Conservation (phyloP, 2,329 filamentous ascomycete genomes). For the Tolypocladium nubicola region DNA sequence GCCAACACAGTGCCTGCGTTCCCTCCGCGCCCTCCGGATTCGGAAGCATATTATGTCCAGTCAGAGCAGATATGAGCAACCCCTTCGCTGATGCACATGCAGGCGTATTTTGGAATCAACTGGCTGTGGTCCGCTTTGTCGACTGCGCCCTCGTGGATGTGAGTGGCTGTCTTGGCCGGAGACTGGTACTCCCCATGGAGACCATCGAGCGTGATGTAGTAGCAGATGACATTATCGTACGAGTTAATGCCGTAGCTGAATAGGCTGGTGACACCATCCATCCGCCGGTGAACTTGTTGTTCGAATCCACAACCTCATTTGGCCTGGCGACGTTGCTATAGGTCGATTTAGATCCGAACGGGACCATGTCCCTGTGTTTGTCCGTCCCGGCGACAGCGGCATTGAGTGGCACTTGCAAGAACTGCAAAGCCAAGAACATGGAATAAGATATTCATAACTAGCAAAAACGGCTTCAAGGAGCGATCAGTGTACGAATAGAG, state of each 20-base stretch:
- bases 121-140: constrained; percentile 36
- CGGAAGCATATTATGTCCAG: constrained; percentile 32
- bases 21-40: constrained; percentile 29
- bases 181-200: constrained; percentile 41
- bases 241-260: constrained; percentile 45
- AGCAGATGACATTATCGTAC: constrained; percentile 29
- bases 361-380: not conserved
- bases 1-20: constrained; percentile 26
- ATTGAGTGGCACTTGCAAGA: not conserved
- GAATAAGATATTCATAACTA: not conserved
- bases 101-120: not conserved
- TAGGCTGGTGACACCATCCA: constrained; percentile 31
- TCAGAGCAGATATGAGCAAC: not conserved
- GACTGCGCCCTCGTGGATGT: constrained; percentile 38
- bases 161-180: constrained; percentile 39
- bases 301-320: no score
- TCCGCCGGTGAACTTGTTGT: constrained; percentile 19
- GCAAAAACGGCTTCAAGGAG: not conserved
- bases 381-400: not conserved
- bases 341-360: not conserved
- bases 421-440: not conserved
- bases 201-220: constrained; percentile 38
- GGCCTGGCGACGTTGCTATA: not conserved
- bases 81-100: not conserved
- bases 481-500: not conserved